A percentile compares a stretch with the other conserved stretches of the same genome.
Evolutionary conservation across 1,139 yeast species (phyloP).

Genomic region (Saccharomyces hybrid): DNA sequence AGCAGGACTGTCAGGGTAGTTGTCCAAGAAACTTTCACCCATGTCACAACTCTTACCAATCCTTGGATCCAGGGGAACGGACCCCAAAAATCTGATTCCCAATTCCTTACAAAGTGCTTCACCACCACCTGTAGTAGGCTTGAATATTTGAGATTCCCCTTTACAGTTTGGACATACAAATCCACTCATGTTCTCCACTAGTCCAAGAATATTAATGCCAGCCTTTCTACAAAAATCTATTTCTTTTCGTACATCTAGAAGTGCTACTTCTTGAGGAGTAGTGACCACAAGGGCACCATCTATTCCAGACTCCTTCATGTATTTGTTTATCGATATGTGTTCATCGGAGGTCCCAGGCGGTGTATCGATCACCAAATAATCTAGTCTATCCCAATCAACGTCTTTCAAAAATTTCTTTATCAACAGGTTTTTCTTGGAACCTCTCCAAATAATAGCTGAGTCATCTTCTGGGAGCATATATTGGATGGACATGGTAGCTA

Average conservation of each 20-base stretch:
- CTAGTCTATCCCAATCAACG: slow-evolving; percentile 83
- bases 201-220: slow-evolving; percentile 72
- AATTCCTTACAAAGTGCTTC: slow-evolving; percentile 71
- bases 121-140: slow-evolving; percentile 97
- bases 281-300: slow-evolving; percentile 96
- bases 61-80: slow-evolving; percentile 95
- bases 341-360: slow-evolving; percentile 99
- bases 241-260: slow-evolving; percentile 91
- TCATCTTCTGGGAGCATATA: slow-evolving; percentile 93
- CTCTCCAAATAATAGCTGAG: slow-evolving; percentile 95
- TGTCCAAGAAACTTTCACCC: slow-evolving; percentile 82
- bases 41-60: slow-evolving; percentile 83
- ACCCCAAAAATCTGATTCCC: slow-evolving; percentile 71
- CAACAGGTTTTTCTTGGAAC: slow-evolving; percentile 86
- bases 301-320: slow-evolving; percentile 81
- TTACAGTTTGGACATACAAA: slow-evolving; percentile 94
- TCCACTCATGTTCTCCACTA: slow-evolving; percentile 97
- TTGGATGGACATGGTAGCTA: slow-evolving; percentile 93
- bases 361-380: slow-evolving; percentile 86
- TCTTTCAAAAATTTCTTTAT: slow-evolving; percentile 92
- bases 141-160: slow-evolving; percentile 84
- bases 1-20: slow-evolving; percentile 89
- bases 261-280: slow-evolving; percentile 96
- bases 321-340: slow-evolving; percentile 82
- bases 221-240: slow-evolving; percentile 93